Percentiles rank a stretch among this genome's conserved stretches.
These are phyloP conservation scores for Phellinidium pouzarii DNA, from an alignment of 1,284 basidiomycete genomes.

Conservation along the genomic window DNA sequence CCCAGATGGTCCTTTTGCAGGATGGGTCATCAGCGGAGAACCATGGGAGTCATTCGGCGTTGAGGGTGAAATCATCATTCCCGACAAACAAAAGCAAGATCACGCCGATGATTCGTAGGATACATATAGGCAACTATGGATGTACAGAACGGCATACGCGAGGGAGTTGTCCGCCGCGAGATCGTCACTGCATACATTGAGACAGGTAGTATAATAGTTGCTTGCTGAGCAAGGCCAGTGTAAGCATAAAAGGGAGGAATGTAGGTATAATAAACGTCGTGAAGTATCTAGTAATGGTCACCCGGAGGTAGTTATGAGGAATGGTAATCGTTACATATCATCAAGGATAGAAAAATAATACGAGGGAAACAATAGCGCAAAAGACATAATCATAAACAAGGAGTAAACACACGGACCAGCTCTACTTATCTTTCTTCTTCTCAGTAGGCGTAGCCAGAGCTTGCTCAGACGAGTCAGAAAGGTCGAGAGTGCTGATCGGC, in stretches of 20 bases:
- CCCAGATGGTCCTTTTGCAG: constrained; percentile 39
- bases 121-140: neutral
- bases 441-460: neutral
- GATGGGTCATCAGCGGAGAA: constrained; percentile 53
- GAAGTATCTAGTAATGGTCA: too few species aligned
- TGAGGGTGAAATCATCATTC: constrained; percentile 13
- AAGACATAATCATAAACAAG: neutral
- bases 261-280: neutral
- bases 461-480: constrained; percentile 1
- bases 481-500: constrained; percentile 1
- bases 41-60: constrained; percentile 45
- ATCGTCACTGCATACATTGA: neutral
- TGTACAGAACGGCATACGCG: neutral
- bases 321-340: neutral
- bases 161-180: neutral
- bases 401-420: neutral
- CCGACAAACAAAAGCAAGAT: neutral
- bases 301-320: too few species aligned
- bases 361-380: neutral
- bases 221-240: too few species aligned
- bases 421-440: constrained; percentile 10
- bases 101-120: too few species aligned
- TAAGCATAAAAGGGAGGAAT: neutral
- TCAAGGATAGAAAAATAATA: neutral
- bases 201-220: neutral